phyloP scores from a whole-genome alignment of 768 basidiomycete genomes.

The Ramaria rubella region DNA sequence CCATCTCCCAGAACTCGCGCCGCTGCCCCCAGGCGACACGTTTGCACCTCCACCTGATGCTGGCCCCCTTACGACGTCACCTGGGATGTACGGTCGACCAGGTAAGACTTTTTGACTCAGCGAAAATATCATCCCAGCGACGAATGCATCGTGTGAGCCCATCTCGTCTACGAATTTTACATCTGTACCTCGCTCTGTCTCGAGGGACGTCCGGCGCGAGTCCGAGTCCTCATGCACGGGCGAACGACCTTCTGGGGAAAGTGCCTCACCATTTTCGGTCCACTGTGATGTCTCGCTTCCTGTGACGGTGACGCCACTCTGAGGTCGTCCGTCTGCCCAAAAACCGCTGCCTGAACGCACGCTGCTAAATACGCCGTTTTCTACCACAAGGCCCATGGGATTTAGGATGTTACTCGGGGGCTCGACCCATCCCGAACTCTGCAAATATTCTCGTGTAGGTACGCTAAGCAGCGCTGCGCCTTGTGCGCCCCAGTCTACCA shows the following conservation, averaged over 20 bases:
- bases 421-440: constrained; percentile 76
- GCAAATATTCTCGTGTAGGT: constrained; percentile 81
- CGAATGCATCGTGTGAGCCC: constrained; percentile 75
- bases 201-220: background rate
- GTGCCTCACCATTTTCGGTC: background rate
- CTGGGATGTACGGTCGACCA: constrained; percentile 70
- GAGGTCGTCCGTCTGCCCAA: constrained; percentile 12
- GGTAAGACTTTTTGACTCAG: constrained; percentile 66
- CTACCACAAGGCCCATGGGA: background rate
- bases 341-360: constrained; percentile 8
- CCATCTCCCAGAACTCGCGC: constrained; percentile 45
- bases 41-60: constrained; percentile 11
- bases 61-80: constrained; percentile 20
- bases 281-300: background rate
- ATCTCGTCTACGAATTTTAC: constrained; percentile 57
- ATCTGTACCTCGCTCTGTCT: background rate
- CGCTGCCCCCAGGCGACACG: constrained; percentile 18
- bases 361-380: background rate
- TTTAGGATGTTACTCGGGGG: background rate
- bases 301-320: background rate
- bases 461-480: constrained; percentile 76
- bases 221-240: background rate
- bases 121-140: constrained; percentile 84
- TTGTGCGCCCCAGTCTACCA: constrained; percentile 74
- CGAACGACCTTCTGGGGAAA: background rate